Percentiles rank a stretch among this genome's conserved stretches.
These are phyloP conservation scores for Tetracladium setigerum DNA, from an alignment of 495 filamentous ascomycete genomes.

Conservation along the genomic window DNA sequence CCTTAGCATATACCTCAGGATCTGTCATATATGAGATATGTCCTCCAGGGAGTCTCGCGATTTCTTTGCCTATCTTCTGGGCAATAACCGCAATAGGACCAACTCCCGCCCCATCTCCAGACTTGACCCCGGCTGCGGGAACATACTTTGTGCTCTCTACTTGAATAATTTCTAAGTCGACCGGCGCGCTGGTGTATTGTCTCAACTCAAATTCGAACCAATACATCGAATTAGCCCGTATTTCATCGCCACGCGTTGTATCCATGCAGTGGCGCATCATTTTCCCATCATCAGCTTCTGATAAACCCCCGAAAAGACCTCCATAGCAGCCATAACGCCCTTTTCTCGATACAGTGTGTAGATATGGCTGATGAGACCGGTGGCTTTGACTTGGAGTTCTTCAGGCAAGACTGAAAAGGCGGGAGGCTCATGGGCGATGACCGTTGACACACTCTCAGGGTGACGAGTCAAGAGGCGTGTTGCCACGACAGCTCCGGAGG, in stretches of 20 bases:
- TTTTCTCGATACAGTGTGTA: not conserved
- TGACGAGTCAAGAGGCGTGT: not conserved
- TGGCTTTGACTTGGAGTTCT: not conserved
- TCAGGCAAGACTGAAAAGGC: not conserved
- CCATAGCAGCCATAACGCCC: not conserved
- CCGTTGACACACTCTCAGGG: not conserved
- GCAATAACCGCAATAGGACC: conserved; percentile 1
- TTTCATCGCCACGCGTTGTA: not conserved
- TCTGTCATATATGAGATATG: not conserved
- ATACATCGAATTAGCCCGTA: not conserved
- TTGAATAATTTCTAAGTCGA: not conserved
- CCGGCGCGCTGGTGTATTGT: conserved; percentile 1
- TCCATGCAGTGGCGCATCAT: not conserved
- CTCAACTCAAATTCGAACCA: conserved; percentile 1
- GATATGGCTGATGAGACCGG: not conserved
- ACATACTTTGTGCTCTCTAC: not conserved
- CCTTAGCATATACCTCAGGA: not conserved
- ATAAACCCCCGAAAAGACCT: not conserved
- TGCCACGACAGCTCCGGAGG: conserved; percentile 1
- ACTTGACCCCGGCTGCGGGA: not conserved
- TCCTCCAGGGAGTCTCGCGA: not conserved
- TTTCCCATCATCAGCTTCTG: not conserved
- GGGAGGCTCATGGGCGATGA: not conserved
- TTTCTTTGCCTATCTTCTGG: not conserved
- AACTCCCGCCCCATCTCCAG: conserved; percentile 1